phyloP scores from a whole-genome alignment of 2,329 filamentous ascomycete genomes.

The Chrysoporthe puriensis region DNA sequence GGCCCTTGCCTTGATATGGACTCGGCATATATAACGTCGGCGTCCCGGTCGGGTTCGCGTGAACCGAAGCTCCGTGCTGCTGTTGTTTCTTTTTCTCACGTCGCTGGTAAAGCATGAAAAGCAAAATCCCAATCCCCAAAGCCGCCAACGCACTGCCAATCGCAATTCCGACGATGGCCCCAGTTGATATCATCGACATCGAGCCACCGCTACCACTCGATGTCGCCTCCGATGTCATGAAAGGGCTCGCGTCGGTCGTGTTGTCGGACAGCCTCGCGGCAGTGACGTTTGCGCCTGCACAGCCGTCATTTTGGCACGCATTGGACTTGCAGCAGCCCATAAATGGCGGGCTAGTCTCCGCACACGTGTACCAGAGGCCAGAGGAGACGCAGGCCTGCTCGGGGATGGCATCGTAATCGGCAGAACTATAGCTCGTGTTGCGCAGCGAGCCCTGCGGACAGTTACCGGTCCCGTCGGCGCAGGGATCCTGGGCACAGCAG shows the following conservation, averaged over 20 bases:
- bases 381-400: constrained; percentile 38
- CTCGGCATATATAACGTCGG: constrained; percentile 18
- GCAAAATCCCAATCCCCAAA: constrained; percentile 10
- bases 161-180: constrained; percentile 30
- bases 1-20: constrained; percentile 23
- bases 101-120: constrained; percentile 12
- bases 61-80: neutral
- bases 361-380: constrained; percentile 42
- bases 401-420: constrained; percentile 35
- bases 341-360: constrained; percentile 38
- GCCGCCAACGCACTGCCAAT: constrained; percentile 23
- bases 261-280: constrained; percentile 35
- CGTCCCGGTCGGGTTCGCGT: constrained; percentile 6
- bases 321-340: constrained; percentile 43
- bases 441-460: constrained; percentile 40
- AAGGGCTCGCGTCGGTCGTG: constrained; percentile 26
- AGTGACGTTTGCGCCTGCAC: constrained; percentile 34
- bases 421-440: constrained; percentile 36
- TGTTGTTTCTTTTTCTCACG: neutral
- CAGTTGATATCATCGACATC: constrained; percentile 19
- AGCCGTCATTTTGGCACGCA: constrained; percentile 7
- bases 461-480: constrained; percentile 36
- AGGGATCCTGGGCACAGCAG: constrained; percentile 45
- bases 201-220: neutral
- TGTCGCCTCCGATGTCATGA: constrained; percentile 27